These are phyloP conservation scores for Fusarium graminum DNA, from an alignment of 2,329 filamentous ascomycete species.

Conservation along the genomic window DNA sequence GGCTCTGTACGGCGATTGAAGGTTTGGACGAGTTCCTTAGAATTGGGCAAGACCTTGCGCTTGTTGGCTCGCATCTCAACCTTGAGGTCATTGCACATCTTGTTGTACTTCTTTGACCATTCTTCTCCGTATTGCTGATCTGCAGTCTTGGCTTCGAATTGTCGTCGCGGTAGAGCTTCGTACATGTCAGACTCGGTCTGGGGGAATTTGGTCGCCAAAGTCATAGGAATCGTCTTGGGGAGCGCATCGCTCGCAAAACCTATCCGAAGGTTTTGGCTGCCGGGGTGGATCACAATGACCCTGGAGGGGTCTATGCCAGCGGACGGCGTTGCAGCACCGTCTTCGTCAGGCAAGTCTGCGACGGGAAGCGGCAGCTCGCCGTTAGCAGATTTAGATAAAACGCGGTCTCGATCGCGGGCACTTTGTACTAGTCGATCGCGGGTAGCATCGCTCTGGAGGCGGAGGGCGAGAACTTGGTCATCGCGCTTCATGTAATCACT, in stretches of 20 bases:
- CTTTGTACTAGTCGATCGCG: slow-evolving; percentile 86
- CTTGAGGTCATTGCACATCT: slow-evolving; percentile 89
- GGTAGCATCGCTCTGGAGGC: slow-evolving; percentile 88
- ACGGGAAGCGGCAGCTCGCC: slow-evolving; percentile 73
- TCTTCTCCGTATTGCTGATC: slow-evolving; percentile 93
- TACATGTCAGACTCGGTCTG: slow-evolving; percentile 87
- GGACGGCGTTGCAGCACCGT: slow-evolving; percentile 66
- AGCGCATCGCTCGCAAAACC: slow-evolving; percentile 96
- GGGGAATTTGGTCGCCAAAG: slow-evolving; percentile 82
- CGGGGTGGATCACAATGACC: slow-evolving; percentile 93
- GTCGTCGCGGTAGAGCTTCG: slow-evolving; percentile 80
- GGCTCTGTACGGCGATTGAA: slow-evolving; percentile 88
- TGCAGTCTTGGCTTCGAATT: slow-evolving; percentile 69
- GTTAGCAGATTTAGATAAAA: slow-evolving; percentile 79
- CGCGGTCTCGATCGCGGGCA: slow-evolving; percentile 88
- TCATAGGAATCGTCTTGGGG: slow-evolving; percentile 94
- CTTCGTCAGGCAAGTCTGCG: slow-evolving; percentile 70
- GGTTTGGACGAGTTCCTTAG: slow-evolving; percentile 93
- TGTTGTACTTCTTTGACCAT: slow-evolving; percentile 78
- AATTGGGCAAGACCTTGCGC: slow-evolving; percentile 95
- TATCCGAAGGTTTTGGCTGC: slow-evolving; percentile 94
- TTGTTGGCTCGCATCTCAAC: slow-evolving; percentile 93
- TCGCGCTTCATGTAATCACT: slow-evolving; percentile 99
- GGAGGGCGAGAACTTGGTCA: slow-evolving; percentile 91
- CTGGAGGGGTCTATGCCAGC: slow-evolving; percentile 83